Evolutionary conservation across 257 asterid species (phyloP), one percentile per base, ranked within the genome.

Genomic region (Rhazya stricta): DNA sequence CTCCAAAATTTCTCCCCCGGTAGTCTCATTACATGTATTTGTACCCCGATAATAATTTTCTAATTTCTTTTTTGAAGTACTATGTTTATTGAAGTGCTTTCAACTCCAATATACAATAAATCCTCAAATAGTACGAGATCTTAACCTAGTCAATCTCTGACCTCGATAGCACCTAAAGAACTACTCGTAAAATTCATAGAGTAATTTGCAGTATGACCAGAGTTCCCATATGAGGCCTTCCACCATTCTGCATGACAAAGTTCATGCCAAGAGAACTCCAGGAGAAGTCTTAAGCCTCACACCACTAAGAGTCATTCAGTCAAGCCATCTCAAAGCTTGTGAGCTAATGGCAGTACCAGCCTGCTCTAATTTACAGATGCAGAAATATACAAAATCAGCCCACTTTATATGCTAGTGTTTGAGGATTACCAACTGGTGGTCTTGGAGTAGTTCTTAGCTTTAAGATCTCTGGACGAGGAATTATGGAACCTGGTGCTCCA

Each of bases 401-500:
- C 57, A 69, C 60, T 48, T 63, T 10, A 75, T n/a, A n/a, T 51
- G 29, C 6, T 11, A 16, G 48, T 30, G 73, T 16, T 42, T 8
- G 71, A 54, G 62, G 27, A 43, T 85, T 90, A 91, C 98, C 91
- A 79, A 82, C 81, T 34, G 95, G 85, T 76, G 98, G 97, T 76
- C 97, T 83, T 77, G 98, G 96, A 32, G 94, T 90, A 61, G 84
- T 85, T 82, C 97, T 87, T 68, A 90, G 81, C 84, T 88, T 94
- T 73, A 91, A 84, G 83, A 94, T 91, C 71, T 94, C 98, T 0
- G 97, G 98, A 63, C 97, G 93, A 76, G 97, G 95, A 81, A 94
- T 85, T 51, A 94, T 84, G 72, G 97, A 86, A 46, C 87, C 95
- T 56, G 98, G 92, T 79, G 97, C 83, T 78, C 95, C 97, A 69